A percentile compares a stretch with the other conserved stretches of the same genome.
phyloP scores from a whole-genome alignment of 2,329 filamentous ascomycete species.

The Claviceps cyperi region DNA sequence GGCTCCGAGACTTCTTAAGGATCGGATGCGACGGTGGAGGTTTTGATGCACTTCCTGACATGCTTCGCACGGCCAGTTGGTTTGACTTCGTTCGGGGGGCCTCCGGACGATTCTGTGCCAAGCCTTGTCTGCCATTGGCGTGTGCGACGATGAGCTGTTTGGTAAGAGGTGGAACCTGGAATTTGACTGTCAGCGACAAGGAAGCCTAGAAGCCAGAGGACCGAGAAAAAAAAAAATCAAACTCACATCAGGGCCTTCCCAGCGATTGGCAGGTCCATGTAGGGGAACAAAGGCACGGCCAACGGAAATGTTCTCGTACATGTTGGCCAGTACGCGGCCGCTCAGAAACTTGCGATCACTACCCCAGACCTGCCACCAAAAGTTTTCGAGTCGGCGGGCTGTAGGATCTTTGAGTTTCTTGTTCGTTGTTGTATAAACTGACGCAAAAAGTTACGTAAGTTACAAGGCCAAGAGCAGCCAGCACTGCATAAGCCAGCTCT shows the following conservation, averaged over 20 bases:
- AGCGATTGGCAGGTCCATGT: constrained; percentile 36
- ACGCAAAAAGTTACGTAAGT: background rate
- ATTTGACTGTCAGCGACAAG: background rate
- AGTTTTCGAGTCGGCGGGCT: constrained; percentile 46
- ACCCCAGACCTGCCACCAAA: constrained; percentile 53
- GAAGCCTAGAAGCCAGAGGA: background rate
- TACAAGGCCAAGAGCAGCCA: background rate
- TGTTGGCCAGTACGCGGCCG: constrained; percentile 36
- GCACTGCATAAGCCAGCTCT: background rate
- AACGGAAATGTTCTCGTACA: constrained; percentile 43
- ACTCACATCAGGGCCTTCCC: constrained; percentile 34
- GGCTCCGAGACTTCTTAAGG: constrained; percentile 42
- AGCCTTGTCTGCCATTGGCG: constrained; percentile 8
- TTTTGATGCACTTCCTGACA: constrained; percentile 28
- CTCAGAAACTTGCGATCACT: constrained; percentile 39
- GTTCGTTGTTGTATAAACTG: constrained; percentile 47
- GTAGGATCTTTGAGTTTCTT: constrained; percentile 46
- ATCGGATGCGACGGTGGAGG: constrained; percentile 40
- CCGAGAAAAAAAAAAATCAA: constrained; percentile 3
- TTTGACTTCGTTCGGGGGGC: constrained; percentile 7
- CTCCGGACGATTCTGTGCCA: constrained; percentile 7
- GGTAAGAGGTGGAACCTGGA: constrained; percentile 15
- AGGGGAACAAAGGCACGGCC: constrained; percentile 44
- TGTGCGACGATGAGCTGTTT: constrained; percentile 15
- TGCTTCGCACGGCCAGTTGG: constrained; percentile 10